These are phyloP conservation scores for Sphenostylis stenocarpa DNA, from an alignment of 306 rosid species.

Conservation along the genomic window DNA sequence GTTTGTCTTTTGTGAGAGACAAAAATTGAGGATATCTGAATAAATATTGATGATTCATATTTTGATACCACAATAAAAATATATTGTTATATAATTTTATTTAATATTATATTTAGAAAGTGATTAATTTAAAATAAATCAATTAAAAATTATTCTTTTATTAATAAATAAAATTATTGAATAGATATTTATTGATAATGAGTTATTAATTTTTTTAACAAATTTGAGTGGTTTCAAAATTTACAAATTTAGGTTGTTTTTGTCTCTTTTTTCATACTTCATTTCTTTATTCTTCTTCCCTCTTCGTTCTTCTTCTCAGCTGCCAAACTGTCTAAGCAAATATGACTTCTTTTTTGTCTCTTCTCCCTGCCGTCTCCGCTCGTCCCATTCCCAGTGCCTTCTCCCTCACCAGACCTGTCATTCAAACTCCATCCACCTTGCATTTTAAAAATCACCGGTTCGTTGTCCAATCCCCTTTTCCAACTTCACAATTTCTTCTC, in stretches of 20 bases:
- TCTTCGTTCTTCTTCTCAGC: background rate
- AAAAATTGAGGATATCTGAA: no score
- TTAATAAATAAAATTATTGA: no score
- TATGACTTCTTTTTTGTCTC: slow-evolving; percentile 68
- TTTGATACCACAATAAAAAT: no score
- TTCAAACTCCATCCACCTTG: slow-evolving; percentile 42
- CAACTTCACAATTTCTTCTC: background rate
- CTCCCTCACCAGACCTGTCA: slow-evolving; percentile 37
- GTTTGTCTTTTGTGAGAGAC: no score
- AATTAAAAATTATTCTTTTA: no score
- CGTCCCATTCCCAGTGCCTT: slow-evolving; percentile 39
- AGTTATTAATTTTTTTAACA: no score
- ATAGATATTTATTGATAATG: no score
- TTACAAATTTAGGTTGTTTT: background rate
- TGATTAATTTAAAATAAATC: no score
- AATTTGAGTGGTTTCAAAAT: slow-evolving; percentile 17
- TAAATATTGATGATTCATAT: no score
- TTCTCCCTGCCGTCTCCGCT: slow-evolving; percentile 46
- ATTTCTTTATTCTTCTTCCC: background rate
- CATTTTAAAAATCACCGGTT: slow-evolving; percentile 54
- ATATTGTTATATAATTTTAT: no score
- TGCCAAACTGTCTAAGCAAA: background rate
- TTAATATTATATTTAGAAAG: no score
- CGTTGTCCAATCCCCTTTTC: slow-evolving; percentile 14
- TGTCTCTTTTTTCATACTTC: background rate